phyloP scores from a whole-genome alignment of 2,329 filamentous ascomycete genomes.

The Epicoccum sorghinum region DNA sequence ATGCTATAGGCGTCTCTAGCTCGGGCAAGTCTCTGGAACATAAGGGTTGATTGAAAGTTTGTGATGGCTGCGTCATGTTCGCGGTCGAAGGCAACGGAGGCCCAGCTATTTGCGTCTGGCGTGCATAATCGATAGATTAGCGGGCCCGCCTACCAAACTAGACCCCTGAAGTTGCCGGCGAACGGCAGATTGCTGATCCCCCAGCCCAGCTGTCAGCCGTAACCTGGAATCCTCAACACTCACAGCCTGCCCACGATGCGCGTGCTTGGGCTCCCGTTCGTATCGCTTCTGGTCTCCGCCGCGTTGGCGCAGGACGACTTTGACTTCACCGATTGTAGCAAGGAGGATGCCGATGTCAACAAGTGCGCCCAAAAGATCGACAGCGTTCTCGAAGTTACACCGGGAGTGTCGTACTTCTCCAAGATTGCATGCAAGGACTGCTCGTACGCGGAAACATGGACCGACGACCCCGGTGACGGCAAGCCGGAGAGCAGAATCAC shows the following conservation, averaged over 20 bases:
- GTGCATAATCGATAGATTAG: conserved; percentile 11
- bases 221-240: conserved; percentile 4
- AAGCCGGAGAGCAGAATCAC: conserved; percentile 11
- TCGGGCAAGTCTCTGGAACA: conserved; percentile 16
- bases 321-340: conserved; percentile 25
- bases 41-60: conserved; percentile 12
- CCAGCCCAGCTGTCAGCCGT: conserved; percentile 4
- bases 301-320: conserved; percentile 14
- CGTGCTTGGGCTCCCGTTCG: conserved; percentile 15
- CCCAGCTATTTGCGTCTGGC: not conserved
- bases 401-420: conserved; percentile 37
- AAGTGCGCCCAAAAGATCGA: conserved; percentile 33
- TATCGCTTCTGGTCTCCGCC: conserved; percentile 16
- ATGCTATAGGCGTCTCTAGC: not conserved
- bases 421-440: conserved; percentile 42
- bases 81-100: not conserved
- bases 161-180: conserved; percentile 14
- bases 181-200: not conserved
- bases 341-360: conserved; percentile 10
- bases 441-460: conserved; percentile 17
- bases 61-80: conserved; percentile 12
- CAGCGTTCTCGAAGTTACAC: conserved; percentile 29
- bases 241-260: conserved; percentile 19
- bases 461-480: conserved; percentile 3
- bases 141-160: conserved; percentile 3